Conservation (phyloP, 257 asterid genomes). For the Jacaranda mimosifolia region DNA sequence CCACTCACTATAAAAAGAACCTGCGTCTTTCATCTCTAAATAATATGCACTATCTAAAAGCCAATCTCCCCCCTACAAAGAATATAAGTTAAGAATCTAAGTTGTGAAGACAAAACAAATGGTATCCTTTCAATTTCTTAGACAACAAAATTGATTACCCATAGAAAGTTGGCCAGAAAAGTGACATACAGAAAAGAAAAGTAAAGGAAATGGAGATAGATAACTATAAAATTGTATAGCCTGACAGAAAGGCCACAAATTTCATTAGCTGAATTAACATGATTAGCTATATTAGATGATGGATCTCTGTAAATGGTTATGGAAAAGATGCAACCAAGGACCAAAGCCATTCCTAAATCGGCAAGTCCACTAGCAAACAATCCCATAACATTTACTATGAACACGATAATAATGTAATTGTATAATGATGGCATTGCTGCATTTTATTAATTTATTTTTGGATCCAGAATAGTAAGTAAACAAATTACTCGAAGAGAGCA, state of each 20-base stretch:
- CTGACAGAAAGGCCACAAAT: constrained; percentile 42
- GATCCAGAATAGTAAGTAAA: not conserved
- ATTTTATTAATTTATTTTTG: constrained; percentile 23
- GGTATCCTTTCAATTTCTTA: not conserved
- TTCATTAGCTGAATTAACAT: not conserved
- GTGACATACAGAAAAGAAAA: constrained; percentile 63
- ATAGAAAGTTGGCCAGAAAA: constrained; percentile 69
- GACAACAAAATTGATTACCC: constrained; percentile 48
- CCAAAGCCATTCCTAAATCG: constrained; percentile 57
- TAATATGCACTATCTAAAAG: constrained; percentile 71
- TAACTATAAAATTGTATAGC: constrained; percentile 54
- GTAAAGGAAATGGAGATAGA: constrained; percentile 65
- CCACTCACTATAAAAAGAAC: constrained; percentile 73
- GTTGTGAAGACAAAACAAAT: not conserved
- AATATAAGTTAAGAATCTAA: not conserved
- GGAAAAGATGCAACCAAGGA: constrained; percentile 49
- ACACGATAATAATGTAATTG: constrained; percentile 62
- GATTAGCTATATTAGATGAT: not conserved
- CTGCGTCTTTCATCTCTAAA: constrained; percentile 82
- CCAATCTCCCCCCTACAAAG: constrained; percentile 76
- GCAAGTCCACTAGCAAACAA: constrained; percentile 56
- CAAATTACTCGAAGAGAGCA: not conserved
- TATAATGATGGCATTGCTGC: constrained; percentile 69
- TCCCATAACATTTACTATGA: constrained; percentile 44
- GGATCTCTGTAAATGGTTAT: not conserved